These are phyloP conservation scores for Clausena lansium DNA, from an alignment of 345 rosid genomes.

Conservation along the genomic window DNA sequence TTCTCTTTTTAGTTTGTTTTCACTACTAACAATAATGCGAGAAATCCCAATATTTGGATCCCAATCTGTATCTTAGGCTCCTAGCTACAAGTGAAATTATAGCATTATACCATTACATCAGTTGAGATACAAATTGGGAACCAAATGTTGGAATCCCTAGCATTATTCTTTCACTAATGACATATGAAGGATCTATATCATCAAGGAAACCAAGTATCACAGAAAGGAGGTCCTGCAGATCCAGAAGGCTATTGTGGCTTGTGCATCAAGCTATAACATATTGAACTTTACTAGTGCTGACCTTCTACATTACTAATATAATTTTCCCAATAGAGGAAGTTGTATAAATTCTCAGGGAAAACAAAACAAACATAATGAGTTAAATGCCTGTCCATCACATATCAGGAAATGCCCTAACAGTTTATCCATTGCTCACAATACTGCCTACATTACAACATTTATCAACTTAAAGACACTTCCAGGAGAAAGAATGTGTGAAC, in stretches of 20 bases:
- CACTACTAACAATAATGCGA: not conserved
- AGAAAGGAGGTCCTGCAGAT: not conserved
- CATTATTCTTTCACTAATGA: not conserved
- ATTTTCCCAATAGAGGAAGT: not conserved
- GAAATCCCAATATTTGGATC: too few species aligned
- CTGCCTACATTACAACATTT: too few species aligned
- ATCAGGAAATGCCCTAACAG: not conserved
- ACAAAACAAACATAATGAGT: not conserved
- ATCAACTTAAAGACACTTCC: too few species aligned
- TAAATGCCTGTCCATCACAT: not conserved
- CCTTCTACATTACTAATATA: not conserved
- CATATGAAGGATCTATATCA: conserved; percentile 8
- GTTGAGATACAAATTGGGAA: too few species aligned
- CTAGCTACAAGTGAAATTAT: too few species aligned
- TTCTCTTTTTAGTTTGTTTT: conserved; percentile 9
- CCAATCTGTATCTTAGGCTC: too few species aligned
- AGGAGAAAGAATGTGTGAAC: too few species aligned
- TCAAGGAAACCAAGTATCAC: conserved; percentile 7
- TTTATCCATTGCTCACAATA: too few species aligned
- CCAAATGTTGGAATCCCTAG: too few species aligned
- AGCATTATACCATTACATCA: too few species aligned
- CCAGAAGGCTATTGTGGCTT: not conserved
- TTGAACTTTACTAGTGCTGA: not conserved
- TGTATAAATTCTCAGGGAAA: not conserved
- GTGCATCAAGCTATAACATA: not conserved